Percentiles rank a stretch among this genome's conserved stretches.
phyloP scores from a whole-genome alignment of 192 early-diverging fungal species.

The Linnemannia elongata region DNA sequence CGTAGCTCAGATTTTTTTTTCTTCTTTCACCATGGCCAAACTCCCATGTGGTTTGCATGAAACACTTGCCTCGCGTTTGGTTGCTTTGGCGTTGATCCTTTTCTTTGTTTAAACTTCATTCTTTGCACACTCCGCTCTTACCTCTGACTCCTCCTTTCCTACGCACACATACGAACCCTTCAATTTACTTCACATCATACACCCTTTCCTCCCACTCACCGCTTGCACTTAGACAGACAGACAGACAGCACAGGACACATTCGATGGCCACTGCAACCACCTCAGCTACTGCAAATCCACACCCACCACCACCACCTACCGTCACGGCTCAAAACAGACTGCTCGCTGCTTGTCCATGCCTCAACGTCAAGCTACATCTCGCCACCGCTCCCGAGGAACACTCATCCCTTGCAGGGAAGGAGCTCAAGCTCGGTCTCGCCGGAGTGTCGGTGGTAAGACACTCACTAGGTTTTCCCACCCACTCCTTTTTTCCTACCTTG shows the following conservation, averaged over 20 bases:
- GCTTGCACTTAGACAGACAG: background rate
- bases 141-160: background rate
- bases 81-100: background rate
- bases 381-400: slow-evolving; percentile 17
- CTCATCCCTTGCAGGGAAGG: slow-evolving; percentile 16
- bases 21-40: background rate
- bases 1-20: background rate
- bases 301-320: background rate
- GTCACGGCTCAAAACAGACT: slow-evolving; percentile 30
- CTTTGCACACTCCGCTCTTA: too few relatives aligned
- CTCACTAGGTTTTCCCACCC: background rate
- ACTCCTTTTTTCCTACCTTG: background rate
- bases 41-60: background rate
- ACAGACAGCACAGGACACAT: background rate
- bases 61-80: background rate
- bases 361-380: slow-evolving; percentile 52
- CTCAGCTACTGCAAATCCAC: background rate
- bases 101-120: background rate
- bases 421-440: slow-evolving; percentile 41
- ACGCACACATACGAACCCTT: background rate
- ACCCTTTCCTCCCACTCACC: background rate
- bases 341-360: slow-evolving; percentile 45
- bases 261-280: slow-evolving; percentile 11
- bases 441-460: slow-evolving; percentile 51
- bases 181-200: background rate